Percentiles rank a stretch among this genome's conserved stretches.
Conservation (phyloP, 495 filamentous ascomycete genomes). For the Neurospora cerealis region DNA sequence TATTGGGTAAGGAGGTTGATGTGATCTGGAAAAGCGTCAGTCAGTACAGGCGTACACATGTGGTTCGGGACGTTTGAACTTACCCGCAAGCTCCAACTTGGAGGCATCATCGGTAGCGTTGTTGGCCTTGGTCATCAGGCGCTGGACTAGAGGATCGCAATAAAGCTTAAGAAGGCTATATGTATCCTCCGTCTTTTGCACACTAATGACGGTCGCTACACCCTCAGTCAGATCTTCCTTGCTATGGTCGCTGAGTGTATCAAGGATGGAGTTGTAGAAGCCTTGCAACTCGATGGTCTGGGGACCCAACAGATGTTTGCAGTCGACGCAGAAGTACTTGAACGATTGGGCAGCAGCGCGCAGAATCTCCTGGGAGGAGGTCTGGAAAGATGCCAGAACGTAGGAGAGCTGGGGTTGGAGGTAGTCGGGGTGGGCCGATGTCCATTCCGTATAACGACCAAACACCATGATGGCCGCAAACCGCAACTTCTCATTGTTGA, state of each 20-base stretch:
- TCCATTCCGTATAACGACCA: slow-evolving; percentile 97
- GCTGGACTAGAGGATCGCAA: slow-evolving; percentile 82
- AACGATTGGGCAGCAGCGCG: slow-evolving; percentile 87
- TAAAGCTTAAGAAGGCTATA: slow-evolving; percentile 82
- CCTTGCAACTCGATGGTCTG: slow-evolving; percentile 76
- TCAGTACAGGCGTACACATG: slow-evolving; percentile 7
- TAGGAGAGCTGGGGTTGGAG: slow-evolving; percentile 87
- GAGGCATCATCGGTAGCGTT: slow-evolving; percentile 68
- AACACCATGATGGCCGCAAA: slow-evolving; percentile 97
- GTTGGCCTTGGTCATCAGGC: slow-evolving; percentile 80
- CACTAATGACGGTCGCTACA: slow-evolving; percentile 80
- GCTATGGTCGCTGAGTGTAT: slow-evolving; percentile 71
- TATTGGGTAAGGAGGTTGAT: slow-evolving; percentile 88
- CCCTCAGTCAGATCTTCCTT: slow-evolving; percentile 95
- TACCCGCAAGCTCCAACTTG: slow-evolving; percentile 76
- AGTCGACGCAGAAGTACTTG: slow-evolving; percentile 94
- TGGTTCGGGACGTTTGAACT: slow-evolving; percentile 13
- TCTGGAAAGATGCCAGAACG: slow-evolving; percentile 83
- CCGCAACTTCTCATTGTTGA: slow-evolving; percentile 91
- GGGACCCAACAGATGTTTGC: slow-evolving; percentile 68
- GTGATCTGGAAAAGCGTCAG: slow-evolving; percentile 49
- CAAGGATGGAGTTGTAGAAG: slow-evolving; percentile 82
- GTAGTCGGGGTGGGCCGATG: slow-evolving; percentile 82
- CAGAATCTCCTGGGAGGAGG: slow-evolving; percentile 75
- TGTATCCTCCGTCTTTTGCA: slow-evolving; percentile 68